Evolutionary conservation across 306 rosid species (phyloP).

Genomic region (Hippophae tibetana): DNA sequence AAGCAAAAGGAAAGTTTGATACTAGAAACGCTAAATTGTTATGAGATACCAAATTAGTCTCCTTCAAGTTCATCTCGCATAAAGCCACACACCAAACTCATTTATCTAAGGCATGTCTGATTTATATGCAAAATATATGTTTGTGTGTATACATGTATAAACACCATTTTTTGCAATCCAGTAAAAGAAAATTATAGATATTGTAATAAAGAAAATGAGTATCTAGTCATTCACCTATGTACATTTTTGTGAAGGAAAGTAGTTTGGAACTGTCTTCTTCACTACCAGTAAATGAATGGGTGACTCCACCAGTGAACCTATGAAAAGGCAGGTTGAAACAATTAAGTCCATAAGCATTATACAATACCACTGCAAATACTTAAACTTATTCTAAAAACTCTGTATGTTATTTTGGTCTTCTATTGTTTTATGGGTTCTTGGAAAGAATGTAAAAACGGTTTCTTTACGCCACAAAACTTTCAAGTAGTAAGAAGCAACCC

Average conservation of each 20-base stretch:
- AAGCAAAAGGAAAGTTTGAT: too few species aligned
- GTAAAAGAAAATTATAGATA: constrained; percentile 1
- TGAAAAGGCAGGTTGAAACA: constrained; percentile 13
- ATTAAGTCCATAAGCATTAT: constrained; percentile 12
- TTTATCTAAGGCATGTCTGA: too few species aligned
- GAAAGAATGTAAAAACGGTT: not conserved
- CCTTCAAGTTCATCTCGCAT: too few species aligned
- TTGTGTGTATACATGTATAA: too few species aligned
- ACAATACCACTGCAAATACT: constrained; percentile 8
- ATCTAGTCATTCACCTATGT: constrained; percentile 44
- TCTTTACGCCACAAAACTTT: not conserved
- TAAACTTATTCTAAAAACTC: not conserved
- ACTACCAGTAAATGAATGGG: constrained; percentile 88
- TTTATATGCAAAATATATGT: too few species aligned
- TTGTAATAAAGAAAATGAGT: not conserved
- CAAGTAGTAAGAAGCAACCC: not conserved
- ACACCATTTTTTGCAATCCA: not conserved
- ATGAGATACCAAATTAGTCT: too few species aligned
- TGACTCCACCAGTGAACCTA: constrained; percentile 75
- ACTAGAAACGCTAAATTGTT: too few species aligned
- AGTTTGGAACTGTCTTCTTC: constrained; percentile 69
- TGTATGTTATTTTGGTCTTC: not conserved
- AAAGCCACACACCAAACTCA: too few species aligned
- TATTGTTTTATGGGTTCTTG: too few species aligned
- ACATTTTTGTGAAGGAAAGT: constrained; percentile 64